Conservation (phyloP, 176 grass and related monocot genomes). For the Avena atlantica region DNA sequence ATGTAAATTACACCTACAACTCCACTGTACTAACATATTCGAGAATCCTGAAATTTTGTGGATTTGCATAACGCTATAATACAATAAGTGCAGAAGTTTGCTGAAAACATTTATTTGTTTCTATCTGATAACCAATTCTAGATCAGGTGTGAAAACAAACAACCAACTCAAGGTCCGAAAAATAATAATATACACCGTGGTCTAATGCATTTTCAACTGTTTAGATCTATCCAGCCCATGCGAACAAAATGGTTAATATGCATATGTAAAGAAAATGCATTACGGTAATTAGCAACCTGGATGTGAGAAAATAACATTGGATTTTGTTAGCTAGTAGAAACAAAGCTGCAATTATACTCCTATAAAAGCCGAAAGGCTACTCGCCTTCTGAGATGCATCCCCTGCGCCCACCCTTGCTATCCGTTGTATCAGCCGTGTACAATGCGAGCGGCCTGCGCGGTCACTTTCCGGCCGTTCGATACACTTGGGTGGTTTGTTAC, state of each 20-base stretch:
- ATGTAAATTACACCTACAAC: too few relatives aligned
- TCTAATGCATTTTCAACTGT: neutral
- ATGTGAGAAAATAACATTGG: neutral
- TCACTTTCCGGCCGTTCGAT: too few relatives aligned
- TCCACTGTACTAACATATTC: too few relatives aligned
- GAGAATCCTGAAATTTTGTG: neutral
- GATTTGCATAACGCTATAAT: neutral
- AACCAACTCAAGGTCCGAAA: neutral
- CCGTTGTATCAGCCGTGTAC: too few relatives aligned
- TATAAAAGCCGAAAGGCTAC: too few relatives aligned
- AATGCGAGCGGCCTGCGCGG: too few relatives aligned
- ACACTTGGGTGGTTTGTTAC: too few relatives aligned
- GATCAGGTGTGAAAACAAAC: neutral
- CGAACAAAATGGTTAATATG: neutral
- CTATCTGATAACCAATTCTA: neutral
- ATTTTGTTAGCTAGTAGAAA: neutral
- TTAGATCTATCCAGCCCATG: neutral
- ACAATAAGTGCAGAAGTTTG: neutral
- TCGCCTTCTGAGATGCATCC: too few relatives aligned
- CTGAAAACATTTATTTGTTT: neutral
- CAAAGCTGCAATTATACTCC: neutral
- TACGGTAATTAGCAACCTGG: constrained; percentile 6
- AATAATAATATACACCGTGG: neutral
- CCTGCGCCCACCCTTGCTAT: too few relatives aligned
- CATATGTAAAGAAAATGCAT: neutral